Base-by-base conservation (phyloP, 345 rosid species). In the Lepidium aucheri region DNA sequence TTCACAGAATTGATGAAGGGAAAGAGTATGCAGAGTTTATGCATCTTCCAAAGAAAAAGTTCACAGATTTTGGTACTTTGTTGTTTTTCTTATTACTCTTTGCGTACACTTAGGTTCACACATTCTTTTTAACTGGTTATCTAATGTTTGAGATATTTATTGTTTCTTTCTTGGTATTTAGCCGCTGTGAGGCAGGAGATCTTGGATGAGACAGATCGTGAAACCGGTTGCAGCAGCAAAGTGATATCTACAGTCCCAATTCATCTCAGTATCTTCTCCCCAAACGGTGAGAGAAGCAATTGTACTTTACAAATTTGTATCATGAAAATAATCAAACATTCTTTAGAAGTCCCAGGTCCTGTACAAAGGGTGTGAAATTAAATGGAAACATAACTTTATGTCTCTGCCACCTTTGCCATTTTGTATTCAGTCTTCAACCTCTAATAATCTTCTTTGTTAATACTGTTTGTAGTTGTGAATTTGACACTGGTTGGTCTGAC, bases 1-100 rank as follows among this genome's bases (percentile, higher is more conserved):
- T 89, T 74, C 98, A 93, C 60, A 82, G 78, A 79, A 82, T 89
- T 67, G 94, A 84, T 18, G 98, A 86, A 68, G 97, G 94, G 69
- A 86, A 73, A 82, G 98, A 93, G 66, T 89, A 90, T 77, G 98
- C 87, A 17, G 97, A 93, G 79, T 93, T 93, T 74, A 87, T 93
- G 97, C 98, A 93, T 75, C 90, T 87, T 53, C 94, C 96, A 0
- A 83, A 81, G 79, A 93, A 85, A 86, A 87, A 76, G 65, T 90
- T 87, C 75, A 76, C 83, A 5, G 98, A 93, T 83, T 93, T 93
- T 68, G 94, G 97, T 90, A 84, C 70, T 63, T 33, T 15, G n/a
- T 30, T 42, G 36, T 43, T 30, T 38, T 22, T 32, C 50, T 9
- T 34, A 20, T 43, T 13, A 3, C 51, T 35, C 22, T 2, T 15